Conservation (phyloP, 1,139 yeast species). For the Saccharomyces hybrid region DNA sequence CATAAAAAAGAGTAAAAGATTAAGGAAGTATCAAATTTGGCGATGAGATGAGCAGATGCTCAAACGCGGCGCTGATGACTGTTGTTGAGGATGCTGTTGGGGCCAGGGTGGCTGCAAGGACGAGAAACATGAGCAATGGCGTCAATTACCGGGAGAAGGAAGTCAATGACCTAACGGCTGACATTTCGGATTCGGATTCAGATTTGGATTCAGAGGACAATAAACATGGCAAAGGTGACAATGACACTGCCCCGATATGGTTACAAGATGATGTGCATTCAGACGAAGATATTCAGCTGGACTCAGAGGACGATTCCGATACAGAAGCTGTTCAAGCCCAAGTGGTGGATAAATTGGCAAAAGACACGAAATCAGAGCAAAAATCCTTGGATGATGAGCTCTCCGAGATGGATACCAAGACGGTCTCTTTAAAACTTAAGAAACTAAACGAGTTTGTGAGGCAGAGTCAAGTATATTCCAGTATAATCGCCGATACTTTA, state of each 20-base stretch:
- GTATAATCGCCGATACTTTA: slow-evolving; percentile 72
- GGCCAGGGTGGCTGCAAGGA: not conserved
- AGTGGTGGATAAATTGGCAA: slow-evolving; percentile 5
- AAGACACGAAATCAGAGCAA: slow-evolving; percentile 6
- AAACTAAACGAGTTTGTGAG: slow-evolving; percentile 66
- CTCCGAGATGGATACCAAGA: slow-evolving; percentile 17
- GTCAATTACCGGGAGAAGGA: slow-evolving; percentile 16
- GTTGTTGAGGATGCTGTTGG: not conserved
- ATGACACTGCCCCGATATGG: slow-evolving; percentile 22
- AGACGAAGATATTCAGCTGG: slow-evolving; percentile 20
- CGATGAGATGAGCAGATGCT: not conserved
- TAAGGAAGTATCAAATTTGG: not conserved
- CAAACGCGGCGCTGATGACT: not conserved
- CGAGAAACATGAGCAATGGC: slow-evolving; percentile 1
- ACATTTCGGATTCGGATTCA: slow-evolving; percentile 3
- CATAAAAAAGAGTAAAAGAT: not conserved
- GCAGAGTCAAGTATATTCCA: slow-evolving; percentile 76
- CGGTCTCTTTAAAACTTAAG: slow-evolving; percentile 42
- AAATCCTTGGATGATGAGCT: slow-evolving; percentile 15
- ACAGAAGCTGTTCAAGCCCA: slow-evolving; percentile 16
- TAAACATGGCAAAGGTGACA: slow-evolving; percentile 4
- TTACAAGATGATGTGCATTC: slow-evolving; percentile 19
- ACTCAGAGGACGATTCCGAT: slow-evolving; percentile 25
- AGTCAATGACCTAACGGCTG: slow-evolving; percentile 7
- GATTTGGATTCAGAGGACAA: slow-evolving; percentile 5